phyloP scores from a whole-genome alignment of 2,329 filamentous ascomycete genomes.

The Hymenoscyphus linearis region DNA sequence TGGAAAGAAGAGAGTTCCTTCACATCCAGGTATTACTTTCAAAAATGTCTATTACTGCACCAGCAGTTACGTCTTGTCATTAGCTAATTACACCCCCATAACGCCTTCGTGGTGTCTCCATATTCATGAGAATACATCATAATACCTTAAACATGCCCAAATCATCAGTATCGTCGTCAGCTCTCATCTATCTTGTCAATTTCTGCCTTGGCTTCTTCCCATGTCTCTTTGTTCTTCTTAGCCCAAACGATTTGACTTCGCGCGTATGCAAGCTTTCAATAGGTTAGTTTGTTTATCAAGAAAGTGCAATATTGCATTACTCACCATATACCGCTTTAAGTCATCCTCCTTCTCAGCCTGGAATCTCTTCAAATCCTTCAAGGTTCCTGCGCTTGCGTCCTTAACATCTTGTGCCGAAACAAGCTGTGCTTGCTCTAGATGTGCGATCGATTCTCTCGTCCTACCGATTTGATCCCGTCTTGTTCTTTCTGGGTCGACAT shows the following conservation, averaged over 20 bases:
- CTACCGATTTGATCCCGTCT: slow-evolving; percentile 91
- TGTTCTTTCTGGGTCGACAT: slow-evolving; percentile 91
- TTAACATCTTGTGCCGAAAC: slow-evolving; percentile 88
- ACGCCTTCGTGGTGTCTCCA: not conserved
- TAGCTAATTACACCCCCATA: slow-evolving; percentile 15
- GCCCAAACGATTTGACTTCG: slow-evolving; percentile 72
- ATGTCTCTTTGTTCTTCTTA: slow-evolving; percentile 65
- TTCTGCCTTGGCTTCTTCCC: slow-evolving; percentile 67
- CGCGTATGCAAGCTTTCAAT: slow-evolving; percentile 60
- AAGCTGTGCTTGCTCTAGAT: slow-evolving; percentile 86
- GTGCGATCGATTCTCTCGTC: slow-evolving; percentile 77
- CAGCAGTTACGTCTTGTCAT: slow-evolving; percentile 12
- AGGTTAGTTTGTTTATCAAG: slow-evolving; percentile 10
- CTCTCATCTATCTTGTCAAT: slow-evolving; percentile 59
- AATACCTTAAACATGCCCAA: slow-evolving; percentile 10
- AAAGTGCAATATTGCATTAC: slow-evolving; percentile 33
- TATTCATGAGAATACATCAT: slow-evolving; percentile 15
- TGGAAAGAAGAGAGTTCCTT: not conserved
- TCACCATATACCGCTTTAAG: slow-evolving; percentile 89
- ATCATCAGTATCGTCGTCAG: slow-evolving; percentile 19
- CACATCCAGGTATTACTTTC: not conserved
- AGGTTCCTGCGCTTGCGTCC: slow-evolving; percentile 81
- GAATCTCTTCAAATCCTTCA: slow-evolving; percentile 88
- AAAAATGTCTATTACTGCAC: slow-evolving; percentile 13
- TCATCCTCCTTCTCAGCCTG: slow-evolving; percentile 96